Evolutionary conservation across 495 filamentous ascomycete genomes (phyloP).

Genomic region (Penicillium tannophilum): DNA sequence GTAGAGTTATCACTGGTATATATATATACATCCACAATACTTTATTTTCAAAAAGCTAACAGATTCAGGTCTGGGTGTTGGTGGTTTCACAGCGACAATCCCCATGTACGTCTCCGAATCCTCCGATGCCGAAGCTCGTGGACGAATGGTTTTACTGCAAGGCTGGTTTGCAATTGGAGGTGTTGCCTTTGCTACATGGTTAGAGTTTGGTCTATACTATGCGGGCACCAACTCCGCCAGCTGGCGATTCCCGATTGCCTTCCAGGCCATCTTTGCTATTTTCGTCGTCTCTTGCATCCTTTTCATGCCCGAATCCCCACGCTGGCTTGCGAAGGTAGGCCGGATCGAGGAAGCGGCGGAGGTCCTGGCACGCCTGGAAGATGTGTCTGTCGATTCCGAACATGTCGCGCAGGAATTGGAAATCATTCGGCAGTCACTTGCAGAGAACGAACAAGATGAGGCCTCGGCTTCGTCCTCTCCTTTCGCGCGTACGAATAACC

Average conservation of each 20-base stretch:
- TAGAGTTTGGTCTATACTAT: slow-evolving; percentile 64
- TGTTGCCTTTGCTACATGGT: slow-evolving; percentile 59
- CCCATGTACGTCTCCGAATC: slow-evolving; percentile 67
- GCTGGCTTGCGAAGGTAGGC: slow-evolving; percentile 64
- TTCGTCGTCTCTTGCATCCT: slow-evolving; percentile 54
- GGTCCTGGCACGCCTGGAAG: slow-evolving; percentile 58
- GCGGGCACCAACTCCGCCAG: slow-evolving; percentile 51
- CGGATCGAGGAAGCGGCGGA: slow-evolving; percentile 56
- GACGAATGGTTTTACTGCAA: slow-evolving; percentile 69
- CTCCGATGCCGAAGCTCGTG: slow-evolving; percentile 61
- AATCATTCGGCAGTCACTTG: slow-evolving; percentile 65
- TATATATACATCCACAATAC: not conserved
- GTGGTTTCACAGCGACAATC: slow-evolving; percentile 53
- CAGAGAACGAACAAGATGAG: slow-evolving; percentile 51
- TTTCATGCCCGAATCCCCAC: slow-evolving; percentile 62
- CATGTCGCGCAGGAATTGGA: slow-evolving; percentile 59
- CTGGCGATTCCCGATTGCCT: slow-evolving; percentile 69
- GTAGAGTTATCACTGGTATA: slow-evolving; percentile 24
- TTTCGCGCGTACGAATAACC: slow-evolving; percentile 34
- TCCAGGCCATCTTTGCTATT: slow-evolving; percentile 61
- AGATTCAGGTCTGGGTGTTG: slow-evolving; percentile 61
- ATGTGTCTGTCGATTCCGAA: slow-evolving; percentile 46
- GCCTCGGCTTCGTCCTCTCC: slow-evolving; percentile 17
- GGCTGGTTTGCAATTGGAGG: slow-evolving; percentile 63
- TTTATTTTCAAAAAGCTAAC: not conserved